Evolutionary conservation across 208 protist genomes (phyloP).

Genomic region (Leishmania braziliensis): DNA sequence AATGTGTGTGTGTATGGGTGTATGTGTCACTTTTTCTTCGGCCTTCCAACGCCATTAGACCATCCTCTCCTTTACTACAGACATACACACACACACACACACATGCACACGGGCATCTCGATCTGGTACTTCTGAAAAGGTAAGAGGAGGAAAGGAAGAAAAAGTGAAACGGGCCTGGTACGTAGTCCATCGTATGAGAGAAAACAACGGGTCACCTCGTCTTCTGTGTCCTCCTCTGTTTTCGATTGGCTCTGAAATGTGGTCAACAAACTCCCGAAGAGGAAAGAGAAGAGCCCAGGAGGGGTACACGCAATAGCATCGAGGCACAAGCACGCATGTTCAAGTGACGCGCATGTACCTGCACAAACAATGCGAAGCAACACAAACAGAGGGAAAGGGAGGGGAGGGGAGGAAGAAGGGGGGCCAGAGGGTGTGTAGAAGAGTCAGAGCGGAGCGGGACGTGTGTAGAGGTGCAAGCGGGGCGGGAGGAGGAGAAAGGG

Average conservation of each 20-base stretch:
- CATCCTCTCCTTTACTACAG: neutral
- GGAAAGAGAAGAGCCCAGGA: neutral
- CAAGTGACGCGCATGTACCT: neutral
- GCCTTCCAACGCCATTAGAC: neutral
- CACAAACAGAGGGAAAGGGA: neutral
- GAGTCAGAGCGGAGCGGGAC: neutral
- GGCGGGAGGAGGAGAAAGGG: neutral
- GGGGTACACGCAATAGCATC: neutral
- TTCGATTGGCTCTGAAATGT: neutral
- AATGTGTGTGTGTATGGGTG: neutral
- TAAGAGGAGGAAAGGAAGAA: neutral
- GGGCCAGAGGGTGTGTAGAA: neutral
- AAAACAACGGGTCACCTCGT: neutral
- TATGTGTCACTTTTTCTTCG: neutral
- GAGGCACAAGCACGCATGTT: neutral
- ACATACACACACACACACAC: neutral
- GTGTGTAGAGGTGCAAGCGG: neutral
- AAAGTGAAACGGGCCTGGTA: neutral
- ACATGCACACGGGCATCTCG: neutral
- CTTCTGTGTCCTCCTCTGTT: neutral
- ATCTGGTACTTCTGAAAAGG: neutral
- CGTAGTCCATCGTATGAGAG: neutral
- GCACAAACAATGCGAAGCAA: neutral
- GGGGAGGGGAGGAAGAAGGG: constrained; percentile 1
- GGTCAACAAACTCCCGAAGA: neutral